These are phyloP conservation scores for Phylloboletellus chloephorus DNA, from an alignment of 1,284 basidiomycete genomes.

Conservation along the genomic window DNA sequence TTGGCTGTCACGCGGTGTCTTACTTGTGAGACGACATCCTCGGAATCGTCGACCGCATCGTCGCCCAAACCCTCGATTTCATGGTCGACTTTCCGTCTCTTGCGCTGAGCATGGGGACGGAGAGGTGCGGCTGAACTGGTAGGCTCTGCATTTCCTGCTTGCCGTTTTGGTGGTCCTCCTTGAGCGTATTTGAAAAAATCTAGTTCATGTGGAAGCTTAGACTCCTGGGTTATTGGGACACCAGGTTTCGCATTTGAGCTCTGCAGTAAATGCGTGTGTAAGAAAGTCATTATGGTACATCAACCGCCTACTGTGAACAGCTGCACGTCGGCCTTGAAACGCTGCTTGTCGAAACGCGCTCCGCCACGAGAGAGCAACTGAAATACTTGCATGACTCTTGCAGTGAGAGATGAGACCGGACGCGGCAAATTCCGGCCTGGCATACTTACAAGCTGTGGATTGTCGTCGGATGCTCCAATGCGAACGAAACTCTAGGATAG, in stretches of 20 bases:
- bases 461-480: slow-evolving; percentile 1
- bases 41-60: slow-evolving; percentile 30
- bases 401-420: neutral
- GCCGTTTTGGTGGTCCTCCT: slow-evolving; percentile 48
- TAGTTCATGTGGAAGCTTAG: slow-evolving; percentile 68
- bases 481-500: slow-evolving; percentile 6
- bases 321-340: slow-evolving; percentile 67
- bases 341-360: slow-evolving; percentile 70
- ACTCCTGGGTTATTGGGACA: slow-evolving; percentile 26
- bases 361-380: slow-evolving; percentile 75
- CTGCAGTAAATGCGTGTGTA: slow-evolving; percentile 18
- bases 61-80: slow-evolving; percentile 25
- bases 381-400: slow-evolving; percentile 60
- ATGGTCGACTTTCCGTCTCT: slow-evolving; percentile 35
- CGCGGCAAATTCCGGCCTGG: slow-evolving; percentile 17
- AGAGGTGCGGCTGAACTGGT: slow-evolving; percentile 13
- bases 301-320: slow-evolving; percentile 57
- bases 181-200: slow-evolving; percentile 87
- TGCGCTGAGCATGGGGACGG: slow-evolving; percentile 25
- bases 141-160: slow-evolving; percentile 23
- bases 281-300: slow-evolving; percentile 13
- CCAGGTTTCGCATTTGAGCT: slow-evolving; percentile 22
- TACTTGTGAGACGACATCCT: slow-evolving; percentile 30
- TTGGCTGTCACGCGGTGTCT: slow-evolving; percentile 65
- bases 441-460: too few relatives aligned